These are phyloP conservation scores for Tuber borchii DNA, from an alignment of 495 filamentous ascomycete species.

Conservation along the genomic window DNA sequence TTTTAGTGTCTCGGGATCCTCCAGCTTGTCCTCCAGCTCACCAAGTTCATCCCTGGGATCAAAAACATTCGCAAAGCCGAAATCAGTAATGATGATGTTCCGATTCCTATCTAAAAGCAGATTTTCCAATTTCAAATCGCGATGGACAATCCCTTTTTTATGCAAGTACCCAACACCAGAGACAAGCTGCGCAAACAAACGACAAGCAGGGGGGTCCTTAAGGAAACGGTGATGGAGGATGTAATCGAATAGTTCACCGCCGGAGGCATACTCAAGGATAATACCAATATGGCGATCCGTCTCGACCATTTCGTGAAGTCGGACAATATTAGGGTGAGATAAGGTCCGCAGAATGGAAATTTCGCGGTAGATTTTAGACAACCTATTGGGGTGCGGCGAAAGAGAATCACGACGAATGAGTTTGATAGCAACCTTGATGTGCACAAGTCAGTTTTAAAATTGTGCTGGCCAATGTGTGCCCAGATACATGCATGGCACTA, in stretches of 20 bases:
- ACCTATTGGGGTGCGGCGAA: slow-evolving; percentile 72
- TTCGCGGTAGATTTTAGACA: slow-evolving; percentile 96
- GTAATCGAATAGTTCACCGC: slow-evolving; percentile 96
- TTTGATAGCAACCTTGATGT: slow-evolving; percentile 84
- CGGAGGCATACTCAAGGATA: slow-evolving; percentile 95
- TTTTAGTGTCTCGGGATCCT: slow-evolving; percentile 44
- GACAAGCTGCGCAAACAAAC: slow-evolving; percentile 90
- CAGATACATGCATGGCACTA: background rate
- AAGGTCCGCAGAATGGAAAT: slow-evolving; percentile 82
- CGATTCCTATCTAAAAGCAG: slow-evolving; percentile 88
- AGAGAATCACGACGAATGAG: slow-evolving; percentile 87
- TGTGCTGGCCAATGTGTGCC: background rate
- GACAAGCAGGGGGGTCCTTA: slow-evolving; percentile 82
- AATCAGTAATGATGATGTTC: slow-evolving; percentile 99
- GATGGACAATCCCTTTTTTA: slow-evolving; percentile 97
- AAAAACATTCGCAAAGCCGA: slow-evolving; percentile 98
- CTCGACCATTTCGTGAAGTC: slow-evolving; percentile 96
- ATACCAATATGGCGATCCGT: slow-evolving; percentile 95
- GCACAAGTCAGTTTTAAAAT: slow-evolving; percentile 14
- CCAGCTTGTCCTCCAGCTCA: slow-evolving; percentile 80
- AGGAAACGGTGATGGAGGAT: slow-evolving; percentile 94
- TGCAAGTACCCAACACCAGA: slow-evolving; percentile 97
- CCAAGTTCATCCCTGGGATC: slow-evolving; percentile 78
- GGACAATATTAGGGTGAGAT: slow-evolving; percentile 92
- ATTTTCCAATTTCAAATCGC: slow-evolving; percentile 96